Base-by-base conservation (phyloP, 306 rosid genomes). In the Cercis canadensis region DNA sequence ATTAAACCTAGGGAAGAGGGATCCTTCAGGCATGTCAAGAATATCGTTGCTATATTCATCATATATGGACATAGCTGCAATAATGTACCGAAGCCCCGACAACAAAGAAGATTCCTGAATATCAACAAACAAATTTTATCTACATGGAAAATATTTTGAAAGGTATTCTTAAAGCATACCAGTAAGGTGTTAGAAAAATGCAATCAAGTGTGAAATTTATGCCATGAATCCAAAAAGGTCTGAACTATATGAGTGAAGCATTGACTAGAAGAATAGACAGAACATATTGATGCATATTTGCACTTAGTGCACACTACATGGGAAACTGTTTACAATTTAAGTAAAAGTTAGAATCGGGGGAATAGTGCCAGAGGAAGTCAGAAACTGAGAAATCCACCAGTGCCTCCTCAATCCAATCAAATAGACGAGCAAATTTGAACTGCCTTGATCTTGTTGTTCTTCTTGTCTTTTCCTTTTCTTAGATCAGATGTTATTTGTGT, bases 1-100 rank as follows among this genome's bases (percentile, higher is more conserved):
- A 44, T 29, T 53, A 73, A 75, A 93, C 99, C 96, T 91, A n/a
- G 99, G 99, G 81, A 91, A 87, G 87, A 92, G 82, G 36, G 92
- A 84, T 80, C 98, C 97, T 83, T 95, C 97, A 11, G 80, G 92
- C 99, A 95, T 91, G 81, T 85, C 96, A 19, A 95, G 96, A 77
- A 91, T 60, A 65, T 95, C 99, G 72, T 89, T 95, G 90, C 92
- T 81, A 83, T 95, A 87, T 81, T 95, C 99, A 70, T 95, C 99
- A 64, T 89, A 95, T 54, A 95, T 78, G 67, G 99, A 62, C 79
- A 95, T 72, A 63, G 97, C 87, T n/a, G 99, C 90, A 65, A 89
- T 52, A 39, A 80, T 81, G 59, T 76, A 95, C 16, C 80, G 60
- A 50, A 95, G 86, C 61, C 97, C 99, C 11, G 72, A 65, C 74